phyloP scores from a whole-genome alignment of 108 stramenopile genomes.

The Asterionellopsis glacialis region DNA sequence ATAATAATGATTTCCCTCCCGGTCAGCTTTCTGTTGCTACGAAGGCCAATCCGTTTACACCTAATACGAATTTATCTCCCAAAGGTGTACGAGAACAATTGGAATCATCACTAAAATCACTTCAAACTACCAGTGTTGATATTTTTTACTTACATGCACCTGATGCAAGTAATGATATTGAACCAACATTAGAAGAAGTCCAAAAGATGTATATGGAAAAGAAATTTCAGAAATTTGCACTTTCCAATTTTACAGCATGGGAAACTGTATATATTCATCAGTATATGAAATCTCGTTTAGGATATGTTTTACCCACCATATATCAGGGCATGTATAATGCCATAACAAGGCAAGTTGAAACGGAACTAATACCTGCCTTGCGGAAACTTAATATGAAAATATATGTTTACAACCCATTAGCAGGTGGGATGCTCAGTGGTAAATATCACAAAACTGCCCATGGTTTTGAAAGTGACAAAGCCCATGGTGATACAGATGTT shows the following conservation, averaged over 20 bases:
- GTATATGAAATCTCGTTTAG: too few species aligned
- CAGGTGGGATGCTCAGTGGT: constrained; percentile 31
- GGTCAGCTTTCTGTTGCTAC: background rate
- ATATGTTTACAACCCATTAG: constrained; percentile 25
- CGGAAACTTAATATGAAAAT: constrained; percentile 8
- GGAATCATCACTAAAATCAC: background rate
- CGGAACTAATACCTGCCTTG: too few species aligned
- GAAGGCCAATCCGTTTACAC: constrained; percentile 9
- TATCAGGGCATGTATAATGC: too few species aligned
- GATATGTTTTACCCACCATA: too few species aligned
- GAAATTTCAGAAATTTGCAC: background rate
- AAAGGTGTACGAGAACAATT: background rate
- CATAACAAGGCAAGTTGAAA: too few species aligned
- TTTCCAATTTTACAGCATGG: constrained; percentile 3
- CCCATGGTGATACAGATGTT: too few species aligned
- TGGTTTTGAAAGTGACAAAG: too few species aligned
- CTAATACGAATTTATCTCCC: constrained; percentile 2
- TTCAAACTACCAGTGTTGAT: background rate
- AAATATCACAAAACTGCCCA: too few species aligned
- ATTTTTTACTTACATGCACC: constrained; percentile 6
- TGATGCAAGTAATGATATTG: background rate
- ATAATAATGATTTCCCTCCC: too few species aligned
- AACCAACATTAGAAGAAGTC: constrained; percentile 3
- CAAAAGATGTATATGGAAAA: background rate
- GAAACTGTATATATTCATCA: too few species aligned